Percentiles rank a stretch among this genome's conserved stretches.
Conservation (phyloP, 148 eudicot genomes). For the Linanthus parryae region DNA sequence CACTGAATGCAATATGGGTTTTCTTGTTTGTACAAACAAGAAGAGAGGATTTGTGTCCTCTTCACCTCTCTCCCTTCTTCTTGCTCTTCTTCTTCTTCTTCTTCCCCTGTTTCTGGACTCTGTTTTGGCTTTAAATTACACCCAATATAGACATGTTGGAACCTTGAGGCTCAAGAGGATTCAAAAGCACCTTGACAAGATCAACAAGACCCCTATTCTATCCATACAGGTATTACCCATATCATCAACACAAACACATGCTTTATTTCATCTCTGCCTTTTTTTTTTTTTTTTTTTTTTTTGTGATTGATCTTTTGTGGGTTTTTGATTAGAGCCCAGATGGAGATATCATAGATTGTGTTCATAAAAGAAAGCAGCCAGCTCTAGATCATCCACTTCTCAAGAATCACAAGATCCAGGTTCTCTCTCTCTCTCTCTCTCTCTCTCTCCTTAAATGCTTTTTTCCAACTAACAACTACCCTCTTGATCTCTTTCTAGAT, state of each 20-base stretch:
- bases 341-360: conserved; percentile 97
- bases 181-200: conserved; percentile 61
- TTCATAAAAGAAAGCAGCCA: conserved; percentile 72
- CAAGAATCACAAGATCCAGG: conserved; percentile 99
- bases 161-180: conserved; percentile 77
- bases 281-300: not conserved
- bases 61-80: not conserved
- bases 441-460: not conserved
- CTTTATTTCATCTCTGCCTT: not conserved
- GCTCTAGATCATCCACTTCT: conserved; percentile 97
- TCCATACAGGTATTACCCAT: conserved; percentile 77
- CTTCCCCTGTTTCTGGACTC: conserved; percentile 10
- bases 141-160: conserved; percentile 61
- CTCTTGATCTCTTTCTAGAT: too few relatives aligned
- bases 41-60: conserved; percentile 2
- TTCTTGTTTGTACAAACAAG: not conserved
- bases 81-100: conserved; percentile 16
- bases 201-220: conserved; percentile 71
- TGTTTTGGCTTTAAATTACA: conserved; percentile 48
- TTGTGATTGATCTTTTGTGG: not conserved
- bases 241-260: too few relatives aligned
- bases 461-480: conserved; percentile 12
- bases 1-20: conserved; percentile 30
- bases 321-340: conserved; percentile 71
- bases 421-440: conserved; percentile 12